Percentiles rank a stretch among this genome's conserved stretches.
Conservation (phyloP, 2,329 filamentous ascomycete genomes). For the Aspergillus awamori region DNA sequence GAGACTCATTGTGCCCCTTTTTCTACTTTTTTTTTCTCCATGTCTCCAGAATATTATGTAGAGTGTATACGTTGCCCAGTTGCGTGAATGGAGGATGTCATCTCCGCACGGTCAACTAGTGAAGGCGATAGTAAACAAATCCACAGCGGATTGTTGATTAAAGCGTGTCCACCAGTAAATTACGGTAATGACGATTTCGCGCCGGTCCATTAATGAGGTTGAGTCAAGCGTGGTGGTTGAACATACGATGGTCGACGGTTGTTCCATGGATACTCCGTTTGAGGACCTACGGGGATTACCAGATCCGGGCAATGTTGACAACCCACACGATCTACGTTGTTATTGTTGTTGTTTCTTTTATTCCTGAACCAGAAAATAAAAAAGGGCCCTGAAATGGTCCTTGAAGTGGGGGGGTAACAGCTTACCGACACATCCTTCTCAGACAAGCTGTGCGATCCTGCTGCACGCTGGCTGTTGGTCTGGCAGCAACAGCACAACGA, state of each 20-base stretch:
- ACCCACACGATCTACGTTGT: background rate
- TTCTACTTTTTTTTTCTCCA: background rate
- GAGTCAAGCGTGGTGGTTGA: background rate
- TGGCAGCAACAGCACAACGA: background rate
- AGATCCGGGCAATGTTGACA: background rate
- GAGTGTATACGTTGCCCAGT: background rate
- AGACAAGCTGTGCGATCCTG: background rate
- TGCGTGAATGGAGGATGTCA: conserved; percentile 1
- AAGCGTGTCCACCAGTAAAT: conserved; percentile 1
- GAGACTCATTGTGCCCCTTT: background rate
- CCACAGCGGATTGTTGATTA: conserved; percentile 7
- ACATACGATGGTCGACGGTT: background rate
- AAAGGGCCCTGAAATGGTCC: background rate
- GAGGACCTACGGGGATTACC: background rate
- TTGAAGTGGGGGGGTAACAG: background rate
- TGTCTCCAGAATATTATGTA: too few relatives aligned
- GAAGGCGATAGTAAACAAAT: background rate
- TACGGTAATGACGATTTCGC: background rate
- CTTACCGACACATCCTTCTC: background rate
- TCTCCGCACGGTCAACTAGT: background rate
- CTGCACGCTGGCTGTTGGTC: background rate
- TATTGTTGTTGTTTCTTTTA: background rate
- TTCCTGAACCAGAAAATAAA: background rate
- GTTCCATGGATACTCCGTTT: conserved; percentile 1
- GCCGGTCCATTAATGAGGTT: background rate